Evolutionary conservation across 2,329 filamentous ascomycete genomes (phyloP), one percentile per base, ranked within the genome.

Genomic region (Aspergillus uvarum): DNA sequence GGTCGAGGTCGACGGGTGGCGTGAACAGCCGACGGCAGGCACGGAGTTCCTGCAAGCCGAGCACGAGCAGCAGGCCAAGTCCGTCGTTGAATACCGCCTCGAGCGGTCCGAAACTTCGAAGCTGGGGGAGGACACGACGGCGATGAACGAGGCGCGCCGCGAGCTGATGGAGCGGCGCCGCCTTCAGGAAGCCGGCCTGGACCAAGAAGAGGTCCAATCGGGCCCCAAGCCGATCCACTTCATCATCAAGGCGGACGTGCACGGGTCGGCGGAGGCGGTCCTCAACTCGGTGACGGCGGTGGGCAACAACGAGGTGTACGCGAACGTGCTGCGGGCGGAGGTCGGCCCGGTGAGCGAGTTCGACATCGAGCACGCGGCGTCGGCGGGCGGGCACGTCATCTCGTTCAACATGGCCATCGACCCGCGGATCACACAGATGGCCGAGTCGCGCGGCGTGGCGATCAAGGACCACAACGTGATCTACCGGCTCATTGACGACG

Each of bases 1-100:
- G 0, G 90, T 96, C 3, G 92, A 98, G 75, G 86, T 99, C 21
- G 87, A 97, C 63, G 95, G 95, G n/a, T 99, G 95, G 95, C 88
- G 88, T 68, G 90, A 92, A 38, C 88, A 92, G 65, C 94, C 95
- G 0, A 83, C 85, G 24, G 94, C 95, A 1, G 96, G 96, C 53
- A 91, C 96, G 68, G 87, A 92, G 78, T 89, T 96, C 8, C 81
- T 99, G 0, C 90, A 98, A 77, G 91, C 93, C 1, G 81, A 85
- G 0, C 87, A 88, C 66, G 93, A 98, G 77, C 84, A 87, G 61
- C 88, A 85, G 63, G 95, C 92, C 38, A 91, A 91, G 69, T 84
- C 82, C 2, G 94, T 95, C 0, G 83, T 94, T 2, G 85, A 89
- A 2, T 91, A 93, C 69, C 88, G 95, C 10, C 76, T 85, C 35